Evolutionary conservation across 1,139 yeast species (phyloP).

Genomic region (Kurtzmaniella quercitrusa): DNA sequence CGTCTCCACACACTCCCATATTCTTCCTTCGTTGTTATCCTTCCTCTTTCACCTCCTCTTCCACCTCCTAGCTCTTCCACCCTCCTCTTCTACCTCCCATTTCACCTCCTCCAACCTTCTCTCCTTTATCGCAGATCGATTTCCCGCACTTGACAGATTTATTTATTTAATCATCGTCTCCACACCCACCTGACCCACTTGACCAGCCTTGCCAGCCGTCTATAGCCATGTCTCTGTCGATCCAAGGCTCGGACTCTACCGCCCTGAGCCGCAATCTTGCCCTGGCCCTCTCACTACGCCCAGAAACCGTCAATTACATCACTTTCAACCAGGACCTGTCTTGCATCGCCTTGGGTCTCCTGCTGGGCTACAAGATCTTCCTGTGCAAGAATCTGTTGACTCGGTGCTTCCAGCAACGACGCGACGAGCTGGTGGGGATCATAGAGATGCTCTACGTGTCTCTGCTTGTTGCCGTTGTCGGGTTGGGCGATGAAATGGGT

Average conservation of each 20-base stretch:
- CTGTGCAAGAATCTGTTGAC: constrained; percentile 52
- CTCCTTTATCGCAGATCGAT: no score
- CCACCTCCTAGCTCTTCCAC: no score
- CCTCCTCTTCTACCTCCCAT: no score
- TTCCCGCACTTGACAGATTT: no score
- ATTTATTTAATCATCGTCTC: no score
- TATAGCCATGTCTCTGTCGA: not conserved
- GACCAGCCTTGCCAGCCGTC: no score
- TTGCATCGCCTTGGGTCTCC: constrained; percentile 80
- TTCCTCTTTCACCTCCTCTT: no score
- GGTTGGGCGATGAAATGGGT: constrained; percentile 77
- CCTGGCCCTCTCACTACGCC: constrained; percentile 1
- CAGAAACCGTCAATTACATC: constrained; percentile 47
- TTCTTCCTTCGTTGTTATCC: no score
- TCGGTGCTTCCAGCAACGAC: constrained; percentile 53
- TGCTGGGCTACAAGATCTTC: constrained; percentile 75
- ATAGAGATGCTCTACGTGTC: constrained; percentile 93
- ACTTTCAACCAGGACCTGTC: constrained; percentile 89
- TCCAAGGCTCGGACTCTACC: not conserved
- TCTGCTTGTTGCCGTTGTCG: constrained; percentile 81
- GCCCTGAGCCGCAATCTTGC: not conserved
- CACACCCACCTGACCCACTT: no score
- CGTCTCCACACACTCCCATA: no score
- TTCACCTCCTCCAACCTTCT: no score
- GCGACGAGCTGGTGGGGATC: constrained; percentile 59